Evolutionary conservation across 495 filamentous ascomycete species (phyloP), one percentile per base, ranked within the genome.

Genomic region (Sabuloglossum arenarium): DNA sequence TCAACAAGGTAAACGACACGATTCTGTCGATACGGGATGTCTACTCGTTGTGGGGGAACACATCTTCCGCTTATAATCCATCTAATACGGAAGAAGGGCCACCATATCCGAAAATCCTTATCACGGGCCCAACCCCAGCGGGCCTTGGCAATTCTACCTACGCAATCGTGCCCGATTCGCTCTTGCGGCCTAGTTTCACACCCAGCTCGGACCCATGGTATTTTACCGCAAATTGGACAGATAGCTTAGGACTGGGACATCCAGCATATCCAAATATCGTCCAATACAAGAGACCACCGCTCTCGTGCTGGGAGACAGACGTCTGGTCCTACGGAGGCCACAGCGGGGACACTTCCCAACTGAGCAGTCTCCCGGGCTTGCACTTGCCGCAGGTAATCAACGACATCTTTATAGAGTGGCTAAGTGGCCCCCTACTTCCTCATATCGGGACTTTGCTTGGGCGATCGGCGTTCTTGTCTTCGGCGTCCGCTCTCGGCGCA

Each of bases 171-270:
- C 54, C 66, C 12, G 68, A 67, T 3, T 67, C 68, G 0, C 50
- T 68, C 32, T 57, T 60, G 37, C 61, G 65, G 34, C 32, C 57
- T 24, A 68, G 65, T 54, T 67, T 63, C 50, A 66, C 63, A 12
- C 10, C 42, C 10, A 58, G 62, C 4, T 63, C 46, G 0, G 68
- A 70, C 54, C 66, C 67, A 24, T 68, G 64, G 65, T 69, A 67
- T 59, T 43, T 62, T 8, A 69, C 66, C 43, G 37, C n/a, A 56
- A 31, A 32, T 25, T 23, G 12, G 16, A 43, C 34, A 19, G 29
- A 30, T 42, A 21, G 37, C 21, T 14, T 58, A 57, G 8, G 55
- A 57, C 6, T 3, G 6, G 14, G 14, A 3, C 6, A 39, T 16
- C 1, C n/a, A 11, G 10, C 61, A 66, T 34, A 9, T 28, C 10